These are phyloP conservation scores for Pelargonium fulgidum DNA, from an alignment of 441 rosid genomes.

Conservation along the genomic window DNA sequence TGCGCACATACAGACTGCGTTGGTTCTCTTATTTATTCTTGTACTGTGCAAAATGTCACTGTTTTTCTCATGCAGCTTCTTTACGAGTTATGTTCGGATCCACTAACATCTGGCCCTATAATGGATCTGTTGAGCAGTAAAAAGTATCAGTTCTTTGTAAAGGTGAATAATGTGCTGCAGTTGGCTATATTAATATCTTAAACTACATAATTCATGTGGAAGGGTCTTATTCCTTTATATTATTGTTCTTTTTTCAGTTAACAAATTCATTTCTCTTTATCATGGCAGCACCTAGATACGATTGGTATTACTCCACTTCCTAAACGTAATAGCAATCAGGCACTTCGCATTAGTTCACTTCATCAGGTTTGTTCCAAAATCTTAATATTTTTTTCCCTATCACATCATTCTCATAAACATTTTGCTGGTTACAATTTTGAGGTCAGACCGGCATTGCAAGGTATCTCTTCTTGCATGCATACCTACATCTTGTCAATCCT, in stretches of 20 bases:
- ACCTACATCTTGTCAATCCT: background rate
- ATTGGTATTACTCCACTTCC: slow-evolving; percentile 84
- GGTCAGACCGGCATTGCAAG: background rate
- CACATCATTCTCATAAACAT: slow-evolving; percentile 1
- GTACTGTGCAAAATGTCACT: slow-evolving; percentile 1
- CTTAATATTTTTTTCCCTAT: slow-evolving; percentile 11
- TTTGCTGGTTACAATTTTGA: background rate
- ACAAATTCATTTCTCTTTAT: slow-evolving; percentile 7
- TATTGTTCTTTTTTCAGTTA: slow-evolving; percentile 4
- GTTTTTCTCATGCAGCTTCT: slow-evolving; percentile 55
- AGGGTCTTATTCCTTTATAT: slow-evolving; percentile 8
- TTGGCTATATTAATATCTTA: slow-evolving; percentile 16
- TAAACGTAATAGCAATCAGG: slow-evolving; percentile 76
- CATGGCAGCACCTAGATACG: slow-evolving; percentile 72
- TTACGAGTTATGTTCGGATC: slow-evolving; percentile 81
- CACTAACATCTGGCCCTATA: slow-evolving; percentile 70
- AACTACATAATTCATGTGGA: slow-evolving; percentile 10
- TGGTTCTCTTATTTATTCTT: background rate
- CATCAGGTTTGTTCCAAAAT: slow-evolving; percentile 62
- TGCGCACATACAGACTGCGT: background rate
- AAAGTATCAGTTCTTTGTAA: slow-evolving; percentile 75
- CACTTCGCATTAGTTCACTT: slow-evolving; percentile 87
- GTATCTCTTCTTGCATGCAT: slow-evolving; percentile 6
- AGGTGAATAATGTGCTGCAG: slow-evolving; percentile 35
- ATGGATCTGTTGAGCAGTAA: slow-evolving; percentile 81